Base-by-base conservation (phyloP, 768 basidiomycete genomes). In the Phlebiopsis gigantea region DNA sequence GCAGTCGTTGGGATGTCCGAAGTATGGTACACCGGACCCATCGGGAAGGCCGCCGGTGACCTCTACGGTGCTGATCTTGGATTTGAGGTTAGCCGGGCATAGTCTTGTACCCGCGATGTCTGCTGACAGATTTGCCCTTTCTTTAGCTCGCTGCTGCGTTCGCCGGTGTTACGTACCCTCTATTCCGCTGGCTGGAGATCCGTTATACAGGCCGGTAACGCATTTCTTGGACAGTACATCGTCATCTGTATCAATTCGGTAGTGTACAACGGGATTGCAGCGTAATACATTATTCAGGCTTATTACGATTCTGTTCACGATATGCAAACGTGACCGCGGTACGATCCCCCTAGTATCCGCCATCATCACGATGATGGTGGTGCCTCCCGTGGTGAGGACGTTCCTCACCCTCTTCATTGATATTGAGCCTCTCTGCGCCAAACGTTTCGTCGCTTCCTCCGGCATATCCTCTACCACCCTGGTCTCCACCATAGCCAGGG, bases 1-100 rank as follows among this genome's bases (percentile, higher is more conserved):
- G 79, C 80, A 0, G 75, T 82, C 1, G 66, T 80, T 5, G 76
- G 79, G 1, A 83, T 82, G 81, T 74, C 80, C 7, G 73, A 79
- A 57, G 70, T 68, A 5, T 79, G 79, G 79, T 81, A 80, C 55
- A 77, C 73, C 1, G 81, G 81, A 0, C 80, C 79, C 0, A 62
- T 81, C 2, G 81, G 72, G 2, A 64, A 62, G 46, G 56, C 72
- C 45, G 75, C 78, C 4, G 78, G 79, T 12, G 71, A 65, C 2
- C 66, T 67, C 45, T 74, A 65, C 41, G 80, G 80, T 28, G 80
- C 77, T 1, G 81, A 82, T 61, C 69, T 82, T 26, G 81, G 81
- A 29, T 81, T 82, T 55, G 81, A 82, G n/a, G n/a, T n/a, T n/a
- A n/a, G n/a, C n/a, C n/a, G n/a, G n/a, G n/a, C n/a, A n/a, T n/a